Evolutionary conservation across 371 early-diverging fungal genomes (phyloP).

Genomic region (Sporodiniella umbellata): DNA sequence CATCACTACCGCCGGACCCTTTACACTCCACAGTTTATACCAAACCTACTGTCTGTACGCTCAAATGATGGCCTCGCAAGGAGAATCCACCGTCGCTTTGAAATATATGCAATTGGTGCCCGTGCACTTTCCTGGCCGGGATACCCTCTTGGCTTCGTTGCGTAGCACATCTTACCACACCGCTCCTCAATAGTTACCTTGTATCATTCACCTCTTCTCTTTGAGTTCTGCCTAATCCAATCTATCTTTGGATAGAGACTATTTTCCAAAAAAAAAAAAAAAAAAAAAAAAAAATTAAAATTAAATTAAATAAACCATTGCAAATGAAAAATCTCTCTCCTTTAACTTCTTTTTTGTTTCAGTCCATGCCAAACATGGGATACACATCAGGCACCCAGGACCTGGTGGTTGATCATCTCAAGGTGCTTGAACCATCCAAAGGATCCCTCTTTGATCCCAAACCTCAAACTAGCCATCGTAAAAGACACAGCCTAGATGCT

Average conservation of each 20-base stretch:
- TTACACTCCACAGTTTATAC: conserved; percentile 68
- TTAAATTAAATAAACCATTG: too few relatives aligned
- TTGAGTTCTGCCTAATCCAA: too few relatives aligned
- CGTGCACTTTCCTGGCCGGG: conserved; percentile 19
- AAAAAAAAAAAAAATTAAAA: not conserved
- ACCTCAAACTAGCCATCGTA: conserved; percentile 4
- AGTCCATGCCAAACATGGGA: conserved; percentile 1
- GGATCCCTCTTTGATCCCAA: not conserved
- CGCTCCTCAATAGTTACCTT: not conserved
- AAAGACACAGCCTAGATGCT: conserved; percentile 21
- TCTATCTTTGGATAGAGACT: too few relatives aligned
- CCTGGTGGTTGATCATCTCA: conserved; percentile 16
- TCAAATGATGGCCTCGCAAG: conserved; percentile 69
- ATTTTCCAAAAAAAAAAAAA: not conserved
- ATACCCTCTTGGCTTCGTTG: not conserved
- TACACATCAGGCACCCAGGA: conserved; percentile 11
- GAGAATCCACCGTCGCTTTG: conserved; percentile 68
- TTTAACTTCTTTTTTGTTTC: not conserved
- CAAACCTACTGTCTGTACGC: conserved; percentile 86
- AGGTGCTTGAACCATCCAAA: conserved; percentile 7
- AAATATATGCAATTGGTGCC: conserved; percentile 73
- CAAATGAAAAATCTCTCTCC: not conserved
- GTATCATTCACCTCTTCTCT: too few relatives aligned
- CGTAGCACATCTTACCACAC: not conserved
- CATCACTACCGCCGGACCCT: conserved; percentile 36